phyloP scores from a whole-genome alignment of 257 asterid genomes.

The Buddleja alternifolia region DNA sequence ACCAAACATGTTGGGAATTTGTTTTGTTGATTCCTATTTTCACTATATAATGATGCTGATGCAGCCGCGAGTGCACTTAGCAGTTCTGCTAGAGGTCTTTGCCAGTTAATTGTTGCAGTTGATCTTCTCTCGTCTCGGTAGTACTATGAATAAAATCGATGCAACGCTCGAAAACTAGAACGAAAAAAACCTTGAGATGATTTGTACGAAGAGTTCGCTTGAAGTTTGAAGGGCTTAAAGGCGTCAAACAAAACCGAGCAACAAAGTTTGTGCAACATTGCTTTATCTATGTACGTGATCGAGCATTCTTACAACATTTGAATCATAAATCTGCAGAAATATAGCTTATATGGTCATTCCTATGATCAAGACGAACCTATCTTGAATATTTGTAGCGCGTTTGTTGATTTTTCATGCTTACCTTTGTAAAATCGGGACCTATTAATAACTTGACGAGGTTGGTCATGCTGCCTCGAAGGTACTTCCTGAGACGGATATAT shows the following conservation, averaged over 20 bases:
- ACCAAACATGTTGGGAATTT: conserved; percentile 14
- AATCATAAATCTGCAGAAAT: conserved; percentile 44
- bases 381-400: neutral
- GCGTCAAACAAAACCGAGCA: neutral
- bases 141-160: neutral
- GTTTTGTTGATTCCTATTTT: conserved; percentile 1
- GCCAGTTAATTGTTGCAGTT: conserved; percentile 3
- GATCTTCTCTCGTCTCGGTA: conserved; percentile 5
- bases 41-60: neutral
- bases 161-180: conserved; percentile 15
- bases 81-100: too few species aligned
- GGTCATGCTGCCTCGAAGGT: conserved; percentile 41
- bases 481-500: conserved; percentile 37
- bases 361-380: neutral
- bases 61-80: neutral
- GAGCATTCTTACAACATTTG: neutral
- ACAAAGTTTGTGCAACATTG: neutral
- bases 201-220: conserved; percentile 2
- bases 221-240: neutral
- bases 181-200: conserved; percentile 15
- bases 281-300: neutral
- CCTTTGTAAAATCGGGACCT: conserved; percentile 78
- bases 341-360: neutral
- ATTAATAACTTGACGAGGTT: conserved; percentile 38
- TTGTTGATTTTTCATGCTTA: conserved; percentile 18